Base-by-base conservation (phyloP, 2,329 filamentous ascomycete genomes). In the Fulvia fulva region DNA sequence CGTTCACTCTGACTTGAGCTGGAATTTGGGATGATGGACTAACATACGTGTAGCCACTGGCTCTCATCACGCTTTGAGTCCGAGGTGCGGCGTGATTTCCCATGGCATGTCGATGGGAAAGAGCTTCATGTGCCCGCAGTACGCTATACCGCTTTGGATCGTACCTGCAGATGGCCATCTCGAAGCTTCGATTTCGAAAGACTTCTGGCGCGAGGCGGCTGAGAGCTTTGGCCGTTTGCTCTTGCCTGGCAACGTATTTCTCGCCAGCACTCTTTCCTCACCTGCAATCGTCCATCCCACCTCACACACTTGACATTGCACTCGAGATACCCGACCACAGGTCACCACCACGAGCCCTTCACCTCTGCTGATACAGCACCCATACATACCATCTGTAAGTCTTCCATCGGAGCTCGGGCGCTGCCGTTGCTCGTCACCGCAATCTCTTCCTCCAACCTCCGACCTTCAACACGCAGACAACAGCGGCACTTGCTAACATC, bases 381-480 rank as follows among this genome's bases (percentile, higher is more conserved):
- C 30, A n/a, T 37, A 32, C 30, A n/a, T 37, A 32, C 19, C 22
- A 49, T 9, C 52, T 34, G 59, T 61, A 58, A 54, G 59, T 60
- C 32, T 32, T 41, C 8, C 47, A 41, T 41, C 32, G 26, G 4
- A 45, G 21, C 56, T 28, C 37, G 9, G 34, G 26, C 45, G 51
- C 47, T 45, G 54, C 37, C 50, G 51, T 55, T 56, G 55, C 53
- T 61, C 56, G 59, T 53, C 53, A 53, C 43, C 56, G 59, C 59
- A 58, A 61, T 61, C 45, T 58, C 59, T 57, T 41, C 44, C 56
- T 53, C 1, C 28, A 55, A 49, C 53, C n/a, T n/a, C n/a, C n/a
- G n/a, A 46, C 22, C 41, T 28, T 37, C 41, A 26, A 53, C 25
- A 26, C 5, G n/a, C 26, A 5, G 14, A 14, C 21, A 1, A 16